Base-by-base conservation (phyloP, 179 eudicot species). In the Kewa caespitosa region DNA sequence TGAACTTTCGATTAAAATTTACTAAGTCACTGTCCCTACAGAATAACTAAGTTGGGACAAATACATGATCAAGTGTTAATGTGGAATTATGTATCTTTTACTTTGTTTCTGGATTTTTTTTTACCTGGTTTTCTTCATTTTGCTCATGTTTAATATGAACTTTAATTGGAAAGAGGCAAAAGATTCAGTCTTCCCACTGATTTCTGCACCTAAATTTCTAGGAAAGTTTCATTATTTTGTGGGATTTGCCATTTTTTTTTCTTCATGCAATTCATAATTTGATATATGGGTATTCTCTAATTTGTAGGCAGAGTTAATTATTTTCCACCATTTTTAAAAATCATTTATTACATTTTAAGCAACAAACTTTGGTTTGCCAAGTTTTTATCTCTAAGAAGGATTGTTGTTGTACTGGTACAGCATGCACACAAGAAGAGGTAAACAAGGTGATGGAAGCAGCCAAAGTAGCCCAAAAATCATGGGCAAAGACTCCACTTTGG, bases 401-500 rank as follows among this genome's bases (percentile, higher is more conserved):
- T 36, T 31, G 7, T 60, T 55, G 13, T 12, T 32, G 30, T 64
- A 43, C 30, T n/a, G n/a, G n/a, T n/a, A 34, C 86, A 95, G 99
- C 99, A 85, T 95, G 99, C 74, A 90, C 97, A 61, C 99, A 95
- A 86, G 97, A 93, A 84, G 99, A 95, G 87, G 99, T 93, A n/a
- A 95, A 95, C 80, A 95, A 93, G 82, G 97, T 90, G 43, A 95
- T 95, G 98, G 99, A 95, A 86, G 69, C 75, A 75, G 82, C 99
- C 23, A 95, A 93, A 85, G 86, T 79, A 6, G 97, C 91, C 6
- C 99, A 95, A 74, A 95, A 95, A 50, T 55, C 82, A 74, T 95
- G 99, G 99, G 99, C 99, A 32, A 95, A 89, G 74, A 91, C 99
- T 38, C 97, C 99, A 5, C 94, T 95, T 10, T 95, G 99, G 99